Evolutionary conservation across 2,329 filamentous ascomycete species (phyloP), one percentile per base, ranked within the genome.

Genomic region (Rhytidhysteron rufulum): DNA sequence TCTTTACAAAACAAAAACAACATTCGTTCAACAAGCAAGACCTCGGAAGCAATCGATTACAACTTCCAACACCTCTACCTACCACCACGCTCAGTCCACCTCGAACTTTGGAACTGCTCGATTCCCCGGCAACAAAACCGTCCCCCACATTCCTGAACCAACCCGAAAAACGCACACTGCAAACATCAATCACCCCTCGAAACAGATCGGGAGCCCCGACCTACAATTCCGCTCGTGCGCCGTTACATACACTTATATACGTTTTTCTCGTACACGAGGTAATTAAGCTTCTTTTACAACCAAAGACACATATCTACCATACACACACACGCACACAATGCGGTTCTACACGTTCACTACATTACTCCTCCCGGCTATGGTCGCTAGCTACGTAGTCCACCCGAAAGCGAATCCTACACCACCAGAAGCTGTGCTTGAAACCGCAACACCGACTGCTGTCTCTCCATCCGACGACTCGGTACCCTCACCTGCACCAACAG

Each of bases 291-390:
- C 27, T 30, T 4, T 30, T 16, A n/a, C 27, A n/a, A 13, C 27
- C 16, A 30, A 4, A n/a, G 13, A 13, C 27, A 30, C 16, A n/a
- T 13, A 16, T n/a, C 16, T 8, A n/a, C 13, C 13, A 30, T 4
- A 30, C 8, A 30, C 13, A 4, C 27, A n/a, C 16, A 30, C 13
- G 13, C 27, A 19, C 21, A 37, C 39, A 21, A 41, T 41, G 39
- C 34, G 39, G 16, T 11, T 41, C 24, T 37, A 32, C 11, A 37
- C 25, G 16, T n/a, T 31, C 16, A 20, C 39, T 18, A 15, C 25
- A 18, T 34, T 41, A 5, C 34, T 41, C 33, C 33, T 41, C 8
- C 38, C 45, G 16, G 24, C 43, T 9, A 40, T 48, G n/a, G 34
- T 40, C n/a, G 34, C 34, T 13, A 21, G 20, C 22, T 33, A 37